These are phyloP conservation scores for Botrytis pseudocinerea DNA, from an alignment of 2,329 filamentous ascomycete genomes.

Conservation along the genomic window DNA sequence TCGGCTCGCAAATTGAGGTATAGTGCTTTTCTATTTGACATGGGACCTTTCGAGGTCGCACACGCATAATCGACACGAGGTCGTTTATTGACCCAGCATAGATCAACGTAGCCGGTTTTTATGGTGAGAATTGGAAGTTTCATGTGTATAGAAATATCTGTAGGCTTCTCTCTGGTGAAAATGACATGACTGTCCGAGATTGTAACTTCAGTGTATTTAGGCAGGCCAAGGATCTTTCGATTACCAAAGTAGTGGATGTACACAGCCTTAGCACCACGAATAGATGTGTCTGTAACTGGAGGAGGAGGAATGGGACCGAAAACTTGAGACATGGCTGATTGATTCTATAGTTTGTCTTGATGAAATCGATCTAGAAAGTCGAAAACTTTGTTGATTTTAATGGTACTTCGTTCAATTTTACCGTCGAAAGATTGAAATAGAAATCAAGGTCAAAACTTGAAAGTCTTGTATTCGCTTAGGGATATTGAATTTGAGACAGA, in stretches of 20 bases:
- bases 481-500: neutral
- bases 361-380: accelerated
- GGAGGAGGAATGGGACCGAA: neutral
- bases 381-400: neutral
- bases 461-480: neutral
- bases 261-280: neutral
- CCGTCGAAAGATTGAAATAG: neutral
- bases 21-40: neutral
- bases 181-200: neutral
- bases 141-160: neutral
- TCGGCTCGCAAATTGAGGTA: neutral
- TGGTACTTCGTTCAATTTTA: no score
- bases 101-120: neutral
- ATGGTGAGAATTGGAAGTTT: neutral
- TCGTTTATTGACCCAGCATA: neutral
- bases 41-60: neutral
- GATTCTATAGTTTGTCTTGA: neutral
- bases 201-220: neutral
- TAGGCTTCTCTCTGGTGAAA: neutral
- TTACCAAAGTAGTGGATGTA: neutral
- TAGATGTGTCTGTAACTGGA: neutral
- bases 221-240: neutral
- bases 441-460: neutral
- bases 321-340: neutral
- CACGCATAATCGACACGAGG: neutral